A percentile compares a stretch with the other conserved stretches of the same genome.
These are phyloP conservation scores for Aspergillus conjunctus DNA, from an alignment of 495 filamentous ascomycete genomes.

Conservation along the genomic window DNA sequence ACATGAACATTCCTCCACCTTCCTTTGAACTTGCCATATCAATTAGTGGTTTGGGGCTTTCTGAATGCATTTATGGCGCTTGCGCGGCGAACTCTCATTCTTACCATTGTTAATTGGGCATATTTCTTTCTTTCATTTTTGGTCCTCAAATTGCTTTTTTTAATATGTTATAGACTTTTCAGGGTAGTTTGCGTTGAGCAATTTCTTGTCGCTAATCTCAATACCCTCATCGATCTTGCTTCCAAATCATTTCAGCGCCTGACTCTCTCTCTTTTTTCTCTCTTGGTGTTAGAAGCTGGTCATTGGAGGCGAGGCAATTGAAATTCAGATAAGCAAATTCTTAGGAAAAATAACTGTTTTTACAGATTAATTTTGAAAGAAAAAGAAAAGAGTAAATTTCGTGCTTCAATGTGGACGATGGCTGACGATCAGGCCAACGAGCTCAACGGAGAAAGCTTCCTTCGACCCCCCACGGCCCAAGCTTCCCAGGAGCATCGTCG, in stretches of 20 bases:
- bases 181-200: conserved; percentile 5
- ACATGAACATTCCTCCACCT: not conserved
- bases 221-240: conserved; percentile 16
- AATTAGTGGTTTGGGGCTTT: conserved; percentile 9
- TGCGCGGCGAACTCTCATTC: conserved; percentile 15
- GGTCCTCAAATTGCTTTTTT: conserved; percentile 7
- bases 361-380: not conserved
- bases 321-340: conserved; percentile 2
- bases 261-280: not conserved
- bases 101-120: not conserved
- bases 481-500: conserved; percentile 9
- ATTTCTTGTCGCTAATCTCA: conserved; percentile 1
- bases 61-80: conserved; percentile 25
- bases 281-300: not conserved
- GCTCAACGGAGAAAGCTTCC: conserved; percentile 9
- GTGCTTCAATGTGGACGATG: not conserved
- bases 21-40: conserved; percentile 8
- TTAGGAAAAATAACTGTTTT: not conserved
- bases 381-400: not conserved
- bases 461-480: conserved; percentile 2
- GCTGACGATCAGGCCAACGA: not conserved
- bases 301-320: not conserved
- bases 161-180: conserved; percentile 13
- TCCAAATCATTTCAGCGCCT: conserved; percentile 4
- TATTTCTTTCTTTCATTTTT: conserved; percentile 13